phyloP scores from a whole-genome alignment of 306 rosid species.

The Castanea sativa region DNA sequence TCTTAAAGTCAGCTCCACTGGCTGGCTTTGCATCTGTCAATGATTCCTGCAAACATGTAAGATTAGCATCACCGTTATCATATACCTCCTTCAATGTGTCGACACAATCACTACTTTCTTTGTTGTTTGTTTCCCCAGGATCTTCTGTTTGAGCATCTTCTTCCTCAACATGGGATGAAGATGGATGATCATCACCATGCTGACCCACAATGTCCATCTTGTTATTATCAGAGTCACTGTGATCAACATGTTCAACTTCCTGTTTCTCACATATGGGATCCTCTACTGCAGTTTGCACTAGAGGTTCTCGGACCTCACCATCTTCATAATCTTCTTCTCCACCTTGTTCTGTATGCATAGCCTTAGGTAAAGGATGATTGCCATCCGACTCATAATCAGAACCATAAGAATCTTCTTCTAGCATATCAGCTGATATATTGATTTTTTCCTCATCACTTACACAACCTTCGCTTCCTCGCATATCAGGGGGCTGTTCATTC shows the following conservation, averaged over 20 bases:
- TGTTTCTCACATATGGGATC: constrained; percentile 50
- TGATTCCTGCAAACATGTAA: constrained; percentile 28
- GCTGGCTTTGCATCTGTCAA: constrained; percentile 33
- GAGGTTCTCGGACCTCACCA: constrained; percentile 75
- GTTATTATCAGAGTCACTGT: constrained; percentile 30
- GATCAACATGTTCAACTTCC: constrained; percentile 41
- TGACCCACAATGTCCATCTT: constrained; percentile 33
- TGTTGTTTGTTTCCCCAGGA: constrained; percentile 31
- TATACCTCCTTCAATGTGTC: constrained; percentile 16
- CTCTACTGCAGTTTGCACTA: constrained; percentile 33
- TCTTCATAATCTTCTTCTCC: constrained; percentile 78
- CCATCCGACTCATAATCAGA: constrained; percentile 84
- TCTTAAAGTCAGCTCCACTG: constrained; percentile 26
- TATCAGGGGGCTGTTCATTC: constrained; percentile 33
- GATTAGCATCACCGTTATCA: constrained; percentile 16
- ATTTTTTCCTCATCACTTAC: constrained; percentile 80
- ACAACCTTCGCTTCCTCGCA: constrained; percentile 46
- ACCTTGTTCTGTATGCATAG: constrained; percentile 40
- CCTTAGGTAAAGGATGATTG: constrained; percentile 55
- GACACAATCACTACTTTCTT: constrained; percentile 24
- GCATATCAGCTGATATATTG: constrained; percentile 56
- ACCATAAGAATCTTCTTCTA: constrained; percentile 61
- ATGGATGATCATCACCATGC: constrained; percentile 24
- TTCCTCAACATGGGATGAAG: constrained; percentile 32
- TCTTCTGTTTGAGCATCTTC: constrained; percentile 25